Percentiles rank a stretch among this genome's conserved stretches.
These are phyloP conservation scores for Nowakowskiella sp. DNA, from an alignment of 192 early-diverging fungal genomes.

Conservation along the genomic window DNA sequence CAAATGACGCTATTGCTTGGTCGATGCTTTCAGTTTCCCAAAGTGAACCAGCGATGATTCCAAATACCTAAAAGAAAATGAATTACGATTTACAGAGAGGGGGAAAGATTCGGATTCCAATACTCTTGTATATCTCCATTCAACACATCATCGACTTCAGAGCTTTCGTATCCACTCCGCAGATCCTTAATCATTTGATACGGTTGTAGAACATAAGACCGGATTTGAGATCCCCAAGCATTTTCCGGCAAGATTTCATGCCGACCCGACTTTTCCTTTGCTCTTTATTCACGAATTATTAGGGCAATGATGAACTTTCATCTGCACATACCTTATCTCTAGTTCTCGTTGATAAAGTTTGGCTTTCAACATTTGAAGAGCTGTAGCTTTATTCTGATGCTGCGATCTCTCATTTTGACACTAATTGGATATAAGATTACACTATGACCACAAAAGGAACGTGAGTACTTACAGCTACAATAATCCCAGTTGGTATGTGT, in stretches of 20 bases:
- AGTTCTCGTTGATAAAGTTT: constrained; percentile 55
- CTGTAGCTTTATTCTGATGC: constrained; percentile 80
- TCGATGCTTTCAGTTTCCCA: no score
- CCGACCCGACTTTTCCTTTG: constrained; percentile 28
- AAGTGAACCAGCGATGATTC: no score
- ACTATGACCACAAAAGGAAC: background rate
- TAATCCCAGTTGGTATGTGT: constrained; percentile 85
- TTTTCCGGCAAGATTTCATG: constrained; percentile 28
- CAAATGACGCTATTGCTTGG: no score
- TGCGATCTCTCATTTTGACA: constrained; percentile 91
- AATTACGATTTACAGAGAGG: no score
- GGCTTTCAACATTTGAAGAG: constrained; percentile 73
- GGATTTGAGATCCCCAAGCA: constrained; percentile 53
- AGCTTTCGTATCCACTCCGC: constrained; percentile 35
- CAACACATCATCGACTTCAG: constrained; percentile 39
- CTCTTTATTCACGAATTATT: constrained; percentile 8
- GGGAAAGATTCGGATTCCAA: no score
- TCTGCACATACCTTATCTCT: constrained; percentile 17
- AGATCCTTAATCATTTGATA: constrained; percentile 57
- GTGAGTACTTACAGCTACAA: constrained; percentile 50
- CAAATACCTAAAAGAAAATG: no score
- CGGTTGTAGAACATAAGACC: constrained; percentile 52
- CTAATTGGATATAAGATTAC: background rate
- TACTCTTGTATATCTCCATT: constrained; percentile 42
- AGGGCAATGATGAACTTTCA: background rate